A percentile compares a stretch with the other conserved stretches of the same genome.
Conservation (phyloP, 2,329 filamentous ascomycete species). For the Fusarium sp. region DNA sequence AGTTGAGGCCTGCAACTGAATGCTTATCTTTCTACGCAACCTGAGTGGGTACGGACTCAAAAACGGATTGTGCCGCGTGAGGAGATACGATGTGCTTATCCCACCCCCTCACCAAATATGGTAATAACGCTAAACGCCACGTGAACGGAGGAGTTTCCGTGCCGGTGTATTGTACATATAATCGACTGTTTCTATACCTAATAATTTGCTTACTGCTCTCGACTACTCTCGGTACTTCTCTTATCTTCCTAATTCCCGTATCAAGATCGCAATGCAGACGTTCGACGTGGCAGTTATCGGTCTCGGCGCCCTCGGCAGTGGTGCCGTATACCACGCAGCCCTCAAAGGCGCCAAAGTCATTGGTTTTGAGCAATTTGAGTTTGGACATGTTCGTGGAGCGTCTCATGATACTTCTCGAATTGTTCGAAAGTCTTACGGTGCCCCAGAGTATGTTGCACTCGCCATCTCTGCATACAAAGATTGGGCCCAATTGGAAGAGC, state of each 20-base stretch:
- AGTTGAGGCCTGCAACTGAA: too few species aligned
- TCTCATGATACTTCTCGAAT: background rate
- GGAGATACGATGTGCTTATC: too few species aligned
- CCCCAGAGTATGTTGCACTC: background rate
- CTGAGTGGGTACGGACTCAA: too few species aligned
- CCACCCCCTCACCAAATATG: too few species aligned
- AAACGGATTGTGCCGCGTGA: too few species aligned
- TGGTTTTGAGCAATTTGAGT: background rate
- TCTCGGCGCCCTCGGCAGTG: background rate
- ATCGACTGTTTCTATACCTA: background rate
- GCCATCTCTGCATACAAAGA: background rate
- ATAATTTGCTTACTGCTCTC: background rate
- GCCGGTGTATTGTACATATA: background rate
- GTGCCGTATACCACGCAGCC: background rate
- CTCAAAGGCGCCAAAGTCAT: background rate
- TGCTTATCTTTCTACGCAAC: too few species aligned
- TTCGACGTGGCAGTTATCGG: background rate
- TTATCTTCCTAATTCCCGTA: background rate
- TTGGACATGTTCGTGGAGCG: background rate
- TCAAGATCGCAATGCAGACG: background rate
- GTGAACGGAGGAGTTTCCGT: background rate
- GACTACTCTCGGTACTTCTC: background rate
- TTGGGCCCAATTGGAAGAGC: background rate
- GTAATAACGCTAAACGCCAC: background rate
- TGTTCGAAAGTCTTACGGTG: background rate